Evolutionary conservation across 331 rosid genomes (phyloP).

Genomic region (Spiraea crenata): DNA sequence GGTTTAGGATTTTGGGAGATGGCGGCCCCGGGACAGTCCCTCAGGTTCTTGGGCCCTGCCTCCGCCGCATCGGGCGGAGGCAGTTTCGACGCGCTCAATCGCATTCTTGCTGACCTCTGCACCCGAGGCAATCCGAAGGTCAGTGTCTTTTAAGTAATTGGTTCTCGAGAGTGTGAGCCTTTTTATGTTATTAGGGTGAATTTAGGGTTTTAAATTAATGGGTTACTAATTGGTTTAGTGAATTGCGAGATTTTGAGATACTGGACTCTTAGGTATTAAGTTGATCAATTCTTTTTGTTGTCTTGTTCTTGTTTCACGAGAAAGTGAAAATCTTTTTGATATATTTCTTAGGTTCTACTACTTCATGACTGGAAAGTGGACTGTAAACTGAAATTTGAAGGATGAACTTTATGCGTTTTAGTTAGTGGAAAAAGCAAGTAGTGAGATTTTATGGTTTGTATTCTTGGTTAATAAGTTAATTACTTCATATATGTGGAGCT

Average conservation of each 20-base stretch:
- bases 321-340: neutral
- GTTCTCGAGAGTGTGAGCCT: neutral
- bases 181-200: neutral
- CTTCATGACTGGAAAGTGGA: neutral
- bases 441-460: neutral
- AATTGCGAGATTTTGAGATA: neutral
- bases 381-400: no score
- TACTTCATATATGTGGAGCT: neutral
- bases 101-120: constrained; percentile 87
- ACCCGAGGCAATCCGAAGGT: constrained; percentile 86
- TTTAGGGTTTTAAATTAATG: neutral
- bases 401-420: no score
- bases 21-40: constrained; percentile 78
- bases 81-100: constrained; percentile 74
- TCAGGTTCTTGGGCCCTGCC: constrained; percentile 51
- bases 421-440: neutral
- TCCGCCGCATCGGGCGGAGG: constrained; percentile 49
- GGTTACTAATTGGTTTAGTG: neutral
- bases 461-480: neutral
- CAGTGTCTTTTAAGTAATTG: neutral
- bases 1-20: constrained; percentile 51
- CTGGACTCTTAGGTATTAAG: no score
- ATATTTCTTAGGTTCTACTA: no score
- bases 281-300: no score
- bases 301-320: constrained; percentile 3